phyloP scores from a whole-genome alignment of 2,329 filamentous ascomycete genomes.

The Torrubiella hemipterigena region DNA sequence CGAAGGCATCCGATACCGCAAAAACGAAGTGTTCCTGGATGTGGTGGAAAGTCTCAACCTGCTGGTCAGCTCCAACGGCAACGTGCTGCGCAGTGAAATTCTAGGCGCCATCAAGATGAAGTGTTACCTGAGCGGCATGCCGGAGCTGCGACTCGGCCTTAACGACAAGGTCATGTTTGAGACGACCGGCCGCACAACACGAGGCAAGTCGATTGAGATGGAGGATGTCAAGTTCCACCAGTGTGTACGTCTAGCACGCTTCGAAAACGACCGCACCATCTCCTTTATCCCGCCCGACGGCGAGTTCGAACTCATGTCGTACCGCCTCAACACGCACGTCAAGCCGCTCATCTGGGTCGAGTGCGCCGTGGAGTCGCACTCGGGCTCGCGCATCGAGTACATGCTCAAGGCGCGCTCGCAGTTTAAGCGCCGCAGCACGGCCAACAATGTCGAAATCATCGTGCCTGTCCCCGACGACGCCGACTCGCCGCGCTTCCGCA shows the following conservation, averaged over 20 bases:
- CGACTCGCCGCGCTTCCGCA: conserved; percentile 89
- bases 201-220: conserved; percentile 98
- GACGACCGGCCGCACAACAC: conserved; percentile 83
- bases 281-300: conserved; percentile 97
- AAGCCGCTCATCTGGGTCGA: conserved; percentile 99
- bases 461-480: conserved; percentile 96
- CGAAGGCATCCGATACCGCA: conserved; percentile 94
- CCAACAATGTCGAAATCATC: conserved; percentile 97
- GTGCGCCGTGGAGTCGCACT: conserved; percentile 92
- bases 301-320: conserved; percentile 99
- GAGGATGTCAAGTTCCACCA: conserved; percentile 99
- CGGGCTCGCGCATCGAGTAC: conserved; percentile 90
- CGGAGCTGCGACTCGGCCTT: conserved; percentile 80
- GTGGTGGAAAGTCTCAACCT: conserved; percentile 95
- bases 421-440: conserved; percentile 94
- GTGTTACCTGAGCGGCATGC: conserved; percentile 97
- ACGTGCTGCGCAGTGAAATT: conserved; percentile 91
- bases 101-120: conserved; percentile 99
- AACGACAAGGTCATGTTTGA: conserved; percentile 99
- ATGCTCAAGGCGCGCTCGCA: conserved; percentile 98
- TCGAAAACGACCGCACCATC: conserved; percentile 97
- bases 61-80: conserved; percentile 85
- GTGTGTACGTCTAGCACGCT: conserved; percentile 86
- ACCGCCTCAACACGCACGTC: conserved; percentile 95
- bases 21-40: conserved; percentile 98